Percentiles rank a stretch among this genome's conserved stretches.
Conservation (phyloP, 352 stramenopile species). For the Peronospora tabacina region DNA sequence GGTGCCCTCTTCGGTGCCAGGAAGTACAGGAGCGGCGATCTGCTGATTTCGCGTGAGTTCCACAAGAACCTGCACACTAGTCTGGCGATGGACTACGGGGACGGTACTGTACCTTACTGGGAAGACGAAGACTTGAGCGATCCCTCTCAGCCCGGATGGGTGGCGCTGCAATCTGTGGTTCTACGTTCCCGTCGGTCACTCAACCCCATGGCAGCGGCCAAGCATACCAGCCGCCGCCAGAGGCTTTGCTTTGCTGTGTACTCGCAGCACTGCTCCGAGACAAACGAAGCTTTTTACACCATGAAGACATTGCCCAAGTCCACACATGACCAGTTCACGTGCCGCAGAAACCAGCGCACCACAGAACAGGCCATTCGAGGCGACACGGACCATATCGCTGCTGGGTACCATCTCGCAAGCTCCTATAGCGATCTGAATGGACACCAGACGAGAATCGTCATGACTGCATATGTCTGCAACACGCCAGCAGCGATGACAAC, state of each 20-base stretch:
- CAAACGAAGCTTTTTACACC: slow-evolving; percentile 53
- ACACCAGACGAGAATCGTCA: slow-evolving; percentile 44
- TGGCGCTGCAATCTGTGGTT: slow-evolving; percentile 45
- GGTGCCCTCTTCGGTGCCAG: slow-evolving; percentile 41
- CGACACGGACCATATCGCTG: slow-evolving; percentile 48
- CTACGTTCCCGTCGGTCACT: slow-evolving; percentile 33
- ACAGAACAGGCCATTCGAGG: slow-evolving; percentile 25
- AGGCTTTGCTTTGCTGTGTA: slow-evolving; percentile 56
- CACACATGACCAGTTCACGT: slow-evolving; percentile 33
- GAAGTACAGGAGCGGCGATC: slow-evolving; percentile 49
- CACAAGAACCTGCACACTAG: slow-evolving; percentile 20
- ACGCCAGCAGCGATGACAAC: not conserved
- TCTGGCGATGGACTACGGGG: slow-evolving; percentile 18
- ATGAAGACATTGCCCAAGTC: slow-evolving; percentile 52
- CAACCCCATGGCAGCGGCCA: slow-evolving; percentile 27
- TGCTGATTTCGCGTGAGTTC: slow-evolving; percentile 37
- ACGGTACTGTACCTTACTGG: slow-evolving; percentile 13
- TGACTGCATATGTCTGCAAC: slow-evolving; percentile 47
- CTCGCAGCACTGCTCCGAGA: slow-evolving; percentile 31
- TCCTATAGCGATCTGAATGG: slow-evolving; percentile 42
- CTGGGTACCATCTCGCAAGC: slow-evolving; percentile 52
- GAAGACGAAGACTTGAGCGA: slow-evolving; percentile 29
- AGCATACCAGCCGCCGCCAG: slow-evolving; percentile 33
- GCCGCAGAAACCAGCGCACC: slow-evolving; percentile 2
- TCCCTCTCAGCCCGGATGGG: slow-evolving; percentile 25